Evolutionary conservation across 192 early-diverging fungal genomes (phyloP), one percentile per base, ranked within the genome.

Genomic region (Gigaspora rosea): DNA sequence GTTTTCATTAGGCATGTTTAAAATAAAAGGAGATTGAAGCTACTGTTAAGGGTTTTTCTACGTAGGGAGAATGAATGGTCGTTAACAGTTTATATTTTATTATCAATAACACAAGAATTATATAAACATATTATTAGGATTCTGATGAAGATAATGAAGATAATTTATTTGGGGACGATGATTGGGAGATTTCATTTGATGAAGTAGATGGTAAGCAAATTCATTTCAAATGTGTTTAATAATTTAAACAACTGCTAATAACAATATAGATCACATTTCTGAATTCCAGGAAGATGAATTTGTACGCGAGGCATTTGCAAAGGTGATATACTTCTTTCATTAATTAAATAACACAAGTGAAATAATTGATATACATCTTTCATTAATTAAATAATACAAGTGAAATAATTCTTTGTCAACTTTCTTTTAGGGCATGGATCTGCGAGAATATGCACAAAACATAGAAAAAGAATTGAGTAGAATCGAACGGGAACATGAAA

Each of bases 241-340:
- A 0, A 56, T 49, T 36, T 9, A 13, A 16, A 46, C 41, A 4
- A 0, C n/a, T 48, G 2, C 16, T n/a, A 63, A 36, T 75, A 18
- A 63, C 54, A 57, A 58, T 36, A 56, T 10, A 87, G 90, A 93
- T 68, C 81, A 87, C 18, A 91, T 93, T 41, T 83, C 88, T 49
- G 91, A 91, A 61, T 92, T 94, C 65, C 86, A 95, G 68, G 93
- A 94, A 81, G 95, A 98, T 79, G 90, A 90, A 62, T 86, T 95
- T 48, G 93, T 98, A 50, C 88, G 86, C 54, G 86, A 95, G 50
- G 92, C 93, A 5, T 84, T 98, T 56, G 87, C 88, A 75, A 91
- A 91, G 81, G 88, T 87, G 54, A 36, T 47, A 22, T 63, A 15
- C 70, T 51, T 48, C n/a, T 48, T 71, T 13, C 13, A 8, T 41